These are phyloP conservation scores for Cucumis cinereus DNA, from an alignment of 306 rosid species.

Conservation along the genomic window DNA sequence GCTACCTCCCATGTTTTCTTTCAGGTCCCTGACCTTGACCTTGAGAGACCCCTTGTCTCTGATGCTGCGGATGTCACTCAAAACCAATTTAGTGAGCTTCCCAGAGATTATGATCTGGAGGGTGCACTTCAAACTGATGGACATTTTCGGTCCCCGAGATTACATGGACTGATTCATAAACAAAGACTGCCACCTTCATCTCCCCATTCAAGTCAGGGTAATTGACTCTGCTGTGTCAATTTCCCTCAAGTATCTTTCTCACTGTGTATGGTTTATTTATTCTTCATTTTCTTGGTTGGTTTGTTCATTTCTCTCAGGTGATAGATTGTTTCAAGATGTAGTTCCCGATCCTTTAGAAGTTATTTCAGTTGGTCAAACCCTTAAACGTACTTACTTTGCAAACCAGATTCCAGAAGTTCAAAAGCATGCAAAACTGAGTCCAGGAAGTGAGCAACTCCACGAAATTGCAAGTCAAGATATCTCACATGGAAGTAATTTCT, in stretches of 20 bases:
- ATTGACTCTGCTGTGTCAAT: not conserved
- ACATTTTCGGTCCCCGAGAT: conserved; percentile 44
- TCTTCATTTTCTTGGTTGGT: not conserved
- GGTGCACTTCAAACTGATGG: conserved; percentile 62
- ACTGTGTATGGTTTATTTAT: not conserved
- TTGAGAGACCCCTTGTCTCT: conserved; percentile 71
- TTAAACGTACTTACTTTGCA: conserved; percentile 33
- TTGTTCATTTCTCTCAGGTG: conserved; percentile 23
- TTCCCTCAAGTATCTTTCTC: not conserved
- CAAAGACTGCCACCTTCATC: conserved; percentile 40
- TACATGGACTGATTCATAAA: conserved; percentile 55
- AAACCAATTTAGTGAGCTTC: conserved; percentile 35
- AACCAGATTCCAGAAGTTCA: conserved; percentile 32
- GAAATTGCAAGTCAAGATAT: conserved; percentile 23
- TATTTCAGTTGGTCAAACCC: conserved; percentile 45
- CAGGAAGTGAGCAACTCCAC: conserved; percentile 26
- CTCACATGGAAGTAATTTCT: conserved; percentile 65
- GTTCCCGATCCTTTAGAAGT: conserved; percentile 37
- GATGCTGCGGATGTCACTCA: conserved; percentile 23
- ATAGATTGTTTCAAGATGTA: conserved; percentile 43
- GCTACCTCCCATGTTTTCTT: not conserved
- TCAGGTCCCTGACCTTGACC: conserved; percentile 54
- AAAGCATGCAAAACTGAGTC: conserved; percentile 20
- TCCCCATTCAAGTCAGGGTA: conserved; percentile 35
- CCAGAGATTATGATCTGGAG: conserved; percentile 70